Evolutionary conservation across 208 protist genomes (phyloP), one percentile per base, ranked within the genome.

Genomic region (Naegleria lovaniensis): DNA sequence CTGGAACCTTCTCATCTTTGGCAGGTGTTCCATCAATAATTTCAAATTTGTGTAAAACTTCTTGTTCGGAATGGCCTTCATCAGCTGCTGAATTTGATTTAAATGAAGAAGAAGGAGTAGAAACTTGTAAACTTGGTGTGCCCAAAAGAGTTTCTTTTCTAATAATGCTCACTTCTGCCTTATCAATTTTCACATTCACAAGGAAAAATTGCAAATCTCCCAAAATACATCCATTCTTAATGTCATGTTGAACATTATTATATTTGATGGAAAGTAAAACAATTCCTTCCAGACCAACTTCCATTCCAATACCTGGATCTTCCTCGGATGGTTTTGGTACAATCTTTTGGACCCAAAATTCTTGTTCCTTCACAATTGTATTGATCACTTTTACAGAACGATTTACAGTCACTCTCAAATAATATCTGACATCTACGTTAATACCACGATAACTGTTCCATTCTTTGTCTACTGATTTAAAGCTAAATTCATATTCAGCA

Each of bases 11-110:
- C 83, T 92, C 91, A 25, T 89, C 88, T 51, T 85, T 86, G 7
- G 91, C 91, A 51, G 91, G 91, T 39, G 83, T 52, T 22, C 91
- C 91, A 90, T 92, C 91, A 87, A 92, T 92, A 51, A 92, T 91
- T 41, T 92, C 91, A 90, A 92, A 92, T 39, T 89, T 86, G 15
- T 55, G 91, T 0, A 92, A 22, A 38, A 22, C 15, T 25, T 92
- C 91, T 83, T 76, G 83, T 33, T 92, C 90, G 0, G 39, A 41
- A 33, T 76, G 16, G 29, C 11, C 43, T 39, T 67, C 6, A 59
- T 38, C 41, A 29, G 7, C 83, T 19, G 19, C 36, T 7, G 5
- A 11, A 48, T 86, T 25, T 29, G 90, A 76, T 67, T 76, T 33
- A n/a, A 76, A 76, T 0, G 22, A 38, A 83, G 22, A 36, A 6